A percentile compares a stretch with the other conserved stretches of the same genome.
These are phyloP conservation scores for Chenopodium formosanum DNA, from an alignment of 148 eudicot genomes.

Conservation along the genomic window DNA sequence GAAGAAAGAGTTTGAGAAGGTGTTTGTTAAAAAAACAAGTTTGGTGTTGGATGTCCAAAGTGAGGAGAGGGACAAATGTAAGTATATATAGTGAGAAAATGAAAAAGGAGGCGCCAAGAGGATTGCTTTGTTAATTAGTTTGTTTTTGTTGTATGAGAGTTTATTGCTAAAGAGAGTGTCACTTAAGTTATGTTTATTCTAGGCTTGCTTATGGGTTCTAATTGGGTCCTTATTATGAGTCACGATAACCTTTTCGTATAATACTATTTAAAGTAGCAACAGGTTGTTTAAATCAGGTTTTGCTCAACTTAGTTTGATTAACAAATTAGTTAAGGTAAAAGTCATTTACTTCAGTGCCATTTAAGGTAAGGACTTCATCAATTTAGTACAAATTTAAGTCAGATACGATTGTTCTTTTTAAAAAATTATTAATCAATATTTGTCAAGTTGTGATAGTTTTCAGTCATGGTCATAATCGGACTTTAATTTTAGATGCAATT, in stretches of 20 bases:
- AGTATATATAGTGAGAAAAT: conserved; percentile 26
- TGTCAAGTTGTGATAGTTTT: no score
- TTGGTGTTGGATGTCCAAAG: conserved; percentile 20
- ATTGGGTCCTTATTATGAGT: background rate
- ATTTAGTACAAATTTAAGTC: no score
- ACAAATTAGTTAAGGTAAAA: no score
- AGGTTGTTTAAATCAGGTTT: background rate
- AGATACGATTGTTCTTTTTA: no score
- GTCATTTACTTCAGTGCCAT: no score
- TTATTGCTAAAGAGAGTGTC: conserved; percentile 1
- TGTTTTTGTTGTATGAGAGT: background rate
- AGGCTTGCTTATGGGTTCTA: conserved; percentile 4
- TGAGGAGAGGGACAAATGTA: conserved; percentile 5
- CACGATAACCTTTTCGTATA: background rate
- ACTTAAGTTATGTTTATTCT: conserved; percentile 14
- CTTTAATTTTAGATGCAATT: no score
- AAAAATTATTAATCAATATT: no score
- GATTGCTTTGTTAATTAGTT: conserved; percentile 16
- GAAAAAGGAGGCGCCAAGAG: background rate
- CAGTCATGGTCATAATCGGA: no score
- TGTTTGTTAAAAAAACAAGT: conserved; percentile 25
- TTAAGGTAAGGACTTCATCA: no score
- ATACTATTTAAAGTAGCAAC: background rate
- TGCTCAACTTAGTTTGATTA: background rate
- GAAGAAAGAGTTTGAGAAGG: conserved; percentile 10